Base-by-base conservation (phyloP, 2,329 filamentous ascomycete genomes). In the Fusarium chaquense region DNA sequence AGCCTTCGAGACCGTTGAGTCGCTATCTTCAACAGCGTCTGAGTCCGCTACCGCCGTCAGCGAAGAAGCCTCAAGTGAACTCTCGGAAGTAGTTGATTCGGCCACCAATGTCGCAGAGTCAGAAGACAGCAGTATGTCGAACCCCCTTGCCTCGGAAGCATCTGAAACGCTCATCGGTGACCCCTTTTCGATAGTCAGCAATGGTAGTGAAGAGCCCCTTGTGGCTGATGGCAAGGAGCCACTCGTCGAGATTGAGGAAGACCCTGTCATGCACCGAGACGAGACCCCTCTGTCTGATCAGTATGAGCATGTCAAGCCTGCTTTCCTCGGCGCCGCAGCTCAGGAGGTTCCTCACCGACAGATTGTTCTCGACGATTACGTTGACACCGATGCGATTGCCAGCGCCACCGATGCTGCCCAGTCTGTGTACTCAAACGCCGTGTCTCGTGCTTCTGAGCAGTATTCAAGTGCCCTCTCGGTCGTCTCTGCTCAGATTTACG, bases 401-500 rank as follows among this genome's bases (percentile, higher is more conserved):
- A 81, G 76, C 60, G 79, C 81, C 53, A 81, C 80, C 4, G 78
- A 80, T 26, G 82, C 84, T 18, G 84, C 86, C 6, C 82, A 85
- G 63, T 84, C 85, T 9, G 87, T 86, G 10, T 94, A 93, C 77
- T 86, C 85, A 11, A 85, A 86, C 26, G 92, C 91, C 22, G 79
- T 92, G 12, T 87, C 86, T 44, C 82, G 85, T 41, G 92, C 92
- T 6, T 87, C 88, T n/a, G 84, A 88, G 41, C 89, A 91, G 56
- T 93, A 92, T 71, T 85, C 86, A 0, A 87, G 88, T 24, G 92
- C 91, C 12, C 87, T 89, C 73, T 90, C 90, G 2, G 83, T 88
- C 28, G 83, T 92, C 3, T 93, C 90, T 2, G 86, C 83, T 6
- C 87, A 92, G 73, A 85, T 93, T 40, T 89, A 87, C 30, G 91